A percentile compares a stretch with the other conserved stretches of the same genome.
phyloP scores from a whole-genome alignment of 306 rosid species.

The Prinsepia uniflora region DNA sequence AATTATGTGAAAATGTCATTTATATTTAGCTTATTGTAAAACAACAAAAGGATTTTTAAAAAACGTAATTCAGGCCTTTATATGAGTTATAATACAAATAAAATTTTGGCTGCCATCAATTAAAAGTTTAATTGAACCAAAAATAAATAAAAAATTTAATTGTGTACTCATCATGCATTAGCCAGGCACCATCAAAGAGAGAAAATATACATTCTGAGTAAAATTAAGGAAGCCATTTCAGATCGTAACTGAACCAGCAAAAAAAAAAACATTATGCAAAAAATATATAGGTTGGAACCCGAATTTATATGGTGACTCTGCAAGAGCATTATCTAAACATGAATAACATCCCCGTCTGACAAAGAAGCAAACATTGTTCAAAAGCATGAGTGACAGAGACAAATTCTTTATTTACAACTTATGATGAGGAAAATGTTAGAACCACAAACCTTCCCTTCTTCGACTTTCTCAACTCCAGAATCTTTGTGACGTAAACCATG shows the following conservation, averaged over 20 bases:
- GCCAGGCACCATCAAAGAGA: too few relatives aligned
- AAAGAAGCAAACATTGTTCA: slow-evolving; percentile 9
- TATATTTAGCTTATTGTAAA: too few relatives aligned
- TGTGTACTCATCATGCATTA: too few relatives aligned
- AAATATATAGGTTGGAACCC: not conserved
- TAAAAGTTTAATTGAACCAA: too few relatives aligned
- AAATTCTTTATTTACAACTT: slow-evolving; percentile 11
- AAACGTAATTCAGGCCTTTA: too few relatives aligned
- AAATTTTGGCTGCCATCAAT: too few relatives aligned
- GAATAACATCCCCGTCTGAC: slow-evolving; percentile 4
- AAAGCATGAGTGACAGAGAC: too few relatives aligned
- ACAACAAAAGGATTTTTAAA: too few relatives aligned
- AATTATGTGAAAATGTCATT: too few relatives aligned
- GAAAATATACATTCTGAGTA: not conserved
- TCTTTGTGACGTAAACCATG: slow-evolving; percentile 78
- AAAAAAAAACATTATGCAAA: not conserved
- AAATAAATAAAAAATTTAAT: too few relatives aligned
- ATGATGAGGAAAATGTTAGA: slow-evolving; percentile 11
- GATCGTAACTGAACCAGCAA: not conserved
- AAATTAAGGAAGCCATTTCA: not conserved
- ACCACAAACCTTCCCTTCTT: slow-evolving; percentile 88
- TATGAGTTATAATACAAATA: too few relatives aligned
- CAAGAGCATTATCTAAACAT: not conserved
- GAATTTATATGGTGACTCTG: not conserved
- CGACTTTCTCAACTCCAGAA: slow-evolving; percentile 71